These are phyloP conservation scores for Penicillium riverlandense DNA, from an alignment of 495 filamentous ascomycete species.

Conservation along the genomic window DNA sequence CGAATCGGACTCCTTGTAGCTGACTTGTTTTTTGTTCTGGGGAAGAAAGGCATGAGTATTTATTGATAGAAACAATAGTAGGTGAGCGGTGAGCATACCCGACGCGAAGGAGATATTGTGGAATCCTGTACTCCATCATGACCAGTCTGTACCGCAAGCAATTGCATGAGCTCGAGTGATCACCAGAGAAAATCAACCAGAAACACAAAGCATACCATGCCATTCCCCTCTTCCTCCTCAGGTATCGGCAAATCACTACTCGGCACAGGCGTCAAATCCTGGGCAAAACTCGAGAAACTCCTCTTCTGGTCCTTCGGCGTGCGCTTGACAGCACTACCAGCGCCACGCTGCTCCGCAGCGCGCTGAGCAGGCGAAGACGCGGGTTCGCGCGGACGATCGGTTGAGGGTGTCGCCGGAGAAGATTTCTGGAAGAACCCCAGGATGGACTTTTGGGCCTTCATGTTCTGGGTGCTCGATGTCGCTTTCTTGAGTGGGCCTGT, in stretches of 20 bases:
- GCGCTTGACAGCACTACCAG: constrained; percentile 14
- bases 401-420: constrained; percentile 35
- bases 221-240: constrained; percentile 30
- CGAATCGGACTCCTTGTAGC: constrained; percentile 42
- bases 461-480: constrained; percentile 40
- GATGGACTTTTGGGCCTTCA: constrained; percentile 73
- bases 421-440: constrained; percentile 80
- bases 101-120: constrained; percentile 37
- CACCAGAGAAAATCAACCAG: constrained; percentile 3
- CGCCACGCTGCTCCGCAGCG: constrained; percentile 23
- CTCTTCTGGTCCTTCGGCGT: constrained; percentile 25
- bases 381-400: constrained; percentile 24
- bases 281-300: constrained; percentile 34
- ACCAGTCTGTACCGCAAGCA: constrained; percentile 13
- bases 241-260: constrained; percentile 60
- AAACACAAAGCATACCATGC: constrained; percentile 13
- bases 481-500: constrained; percentile 34
- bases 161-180: constrained; percentile 1
- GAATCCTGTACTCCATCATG: constrained; percentile 10
- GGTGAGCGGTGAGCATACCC: constrained; percentile 21
- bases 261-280: constrained; percentile 64
- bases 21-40: constrained; percentile 41
- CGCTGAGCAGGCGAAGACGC: constrained; percentile 38
- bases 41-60: constrained; percentile 2
- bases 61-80: neutral